phyloP scores from a whole-genome alignment of 495 filamentous ascomycete species.

The Poronia punctata region DNA sequence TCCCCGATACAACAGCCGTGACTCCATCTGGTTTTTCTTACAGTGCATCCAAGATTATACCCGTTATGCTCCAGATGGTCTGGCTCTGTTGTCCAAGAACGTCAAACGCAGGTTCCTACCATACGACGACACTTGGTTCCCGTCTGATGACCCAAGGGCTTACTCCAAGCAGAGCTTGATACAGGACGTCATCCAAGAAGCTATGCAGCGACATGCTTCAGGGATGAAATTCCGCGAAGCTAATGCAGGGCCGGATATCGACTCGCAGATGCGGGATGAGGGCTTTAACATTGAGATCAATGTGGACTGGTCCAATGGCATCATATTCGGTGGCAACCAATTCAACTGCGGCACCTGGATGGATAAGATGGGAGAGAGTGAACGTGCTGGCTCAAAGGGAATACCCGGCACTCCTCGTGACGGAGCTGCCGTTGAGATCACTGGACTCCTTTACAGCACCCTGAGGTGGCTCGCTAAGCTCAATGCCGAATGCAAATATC shows the following conservation, averaged over 20 bases:
- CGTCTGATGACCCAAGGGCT: slow-evolving; percentile 68
- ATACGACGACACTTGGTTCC: slow-evolving; percentile 91
- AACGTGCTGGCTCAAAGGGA: slow-evolving; percentile 84
- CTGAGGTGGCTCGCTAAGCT: slow-evolving; percentile 71
- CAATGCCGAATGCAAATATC: slow-evolving; percentile 57
- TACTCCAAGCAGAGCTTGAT: slow-evolving; percentile 78
- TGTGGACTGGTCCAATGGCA: slow-evolving; percentile 86
- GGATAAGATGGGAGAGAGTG: slow-evolving; percentile 99
- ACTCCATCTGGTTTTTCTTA: slow-evolving; percentile 96
- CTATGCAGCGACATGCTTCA: slow-evolving; percentile 79
- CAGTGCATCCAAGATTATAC: slow-evolving; percentile 93
- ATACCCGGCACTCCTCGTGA: slow-evolving; percentile 94
- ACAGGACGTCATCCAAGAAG: slow-evolving; percentile 86
- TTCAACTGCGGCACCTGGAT: slow-evolving; percentile 98
- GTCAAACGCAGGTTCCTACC: slow-evolving; percentile 86
- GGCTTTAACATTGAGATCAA: slow-evolving; percentile 88
- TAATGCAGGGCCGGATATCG: slow-evolving; percentile 79
- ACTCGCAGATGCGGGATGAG: slow-evolving; percentile 86
- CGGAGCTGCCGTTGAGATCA: slow-evolving; percentile 93
- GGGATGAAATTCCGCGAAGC: slow-evolving; percentile 91
- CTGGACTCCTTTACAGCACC: slow-evolving; percentile 82
- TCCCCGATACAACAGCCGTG: slow-evolving; percentile 95
- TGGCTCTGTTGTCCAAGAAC: slow-evolving; percentile 64
- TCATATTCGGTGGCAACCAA: slow-evolving; percentile 92
- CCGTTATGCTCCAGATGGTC: slow-evolving; percentile 71